These are phyloP conservation scores for Suillus tomentosus DNA, from an alignment of 768 basidiomycete genomes.

Conservation along the genomic window DNA sequence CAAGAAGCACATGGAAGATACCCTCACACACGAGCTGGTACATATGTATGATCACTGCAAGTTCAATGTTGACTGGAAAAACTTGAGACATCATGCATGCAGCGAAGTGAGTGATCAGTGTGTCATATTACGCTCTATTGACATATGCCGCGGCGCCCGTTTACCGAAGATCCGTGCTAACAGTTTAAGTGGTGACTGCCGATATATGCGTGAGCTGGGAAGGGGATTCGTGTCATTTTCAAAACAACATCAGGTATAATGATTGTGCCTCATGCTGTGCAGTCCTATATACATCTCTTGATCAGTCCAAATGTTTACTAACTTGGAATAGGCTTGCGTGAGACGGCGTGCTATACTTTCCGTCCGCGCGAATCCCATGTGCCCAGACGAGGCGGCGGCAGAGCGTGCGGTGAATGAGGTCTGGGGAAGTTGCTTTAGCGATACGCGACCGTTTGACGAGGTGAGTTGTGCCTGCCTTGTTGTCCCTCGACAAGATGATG, in stretches of 20 bases:
- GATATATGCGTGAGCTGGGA: slow-evolving; percentile 77
- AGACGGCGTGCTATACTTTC: slow-evolving; percentile 84
- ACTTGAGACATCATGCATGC: slow-evolving; percentile 93
- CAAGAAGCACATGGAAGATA: slow-evolving; percentile 90
- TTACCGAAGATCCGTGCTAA: slow-evolving; percentile 85
- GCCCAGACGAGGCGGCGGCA: slow-evolving; percentile 73
- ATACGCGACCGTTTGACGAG: slow-evolving; percentile 98
- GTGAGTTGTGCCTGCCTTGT: slow-evolving; percentile 38
- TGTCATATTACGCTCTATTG: background rate
- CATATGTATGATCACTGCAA: slow-evolving; percentile 96
- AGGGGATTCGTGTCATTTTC: slow-evolving; percentile 79
- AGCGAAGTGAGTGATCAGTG: slow-evolving; percentile 71
- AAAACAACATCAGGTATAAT: slow-evolving; percentile 88
- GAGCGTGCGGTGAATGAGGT: slow-evolving; percentile 94
- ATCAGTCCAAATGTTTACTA: slow-evolving; percentile 9
- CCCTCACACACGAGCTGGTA: slow-evolving; percentile 89
- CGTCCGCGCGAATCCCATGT: slow-evolving; percentile 78
- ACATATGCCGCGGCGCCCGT: slow-evolving; percentile 8
- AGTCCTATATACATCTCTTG: slow-evolving; percentile 14
- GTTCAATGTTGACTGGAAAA: slow-evolving; percentile 91
- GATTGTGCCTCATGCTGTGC: slow-evolving; percentile 13
- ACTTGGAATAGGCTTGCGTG: slow-evolving; percentile 71
- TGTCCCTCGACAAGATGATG: background rate
- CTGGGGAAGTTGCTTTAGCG: slow-evolving; percentile 94
- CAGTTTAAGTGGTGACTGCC: slow-evolving; percentile 91